Conservation (phyloP, 495 filamentous ascomycete species). For the Penicillium alfredii region DNA sequence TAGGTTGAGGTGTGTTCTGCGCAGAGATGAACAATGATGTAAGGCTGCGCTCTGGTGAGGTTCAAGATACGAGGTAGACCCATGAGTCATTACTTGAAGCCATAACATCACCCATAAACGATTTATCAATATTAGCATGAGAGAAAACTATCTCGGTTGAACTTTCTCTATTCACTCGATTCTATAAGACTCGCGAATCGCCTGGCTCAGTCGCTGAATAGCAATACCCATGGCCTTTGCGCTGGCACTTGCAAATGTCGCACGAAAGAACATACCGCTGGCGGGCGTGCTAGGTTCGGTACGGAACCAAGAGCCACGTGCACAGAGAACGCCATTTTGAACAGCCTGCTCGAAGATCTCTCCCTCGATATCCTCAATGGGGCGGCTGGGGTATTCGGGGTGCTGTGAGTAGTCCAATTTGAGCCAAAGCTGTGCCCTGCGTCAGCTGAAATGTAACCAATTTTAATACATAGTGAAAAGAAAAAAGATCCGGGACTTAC, state of each 20-base stretch:
- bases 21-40: no score
- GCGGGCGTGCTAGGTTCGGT: constrained; percentile 1
- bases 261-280: constrained; percentile 2
- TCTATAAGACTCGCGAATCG: neutral
- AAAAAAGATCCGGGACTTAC: no score
- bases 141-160: no score
- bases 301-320: constrained; percentile 2
- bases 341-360: constrained; percentile 2
- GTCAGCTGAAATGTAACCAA: neutral
- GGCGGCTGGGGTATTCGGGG: neutral
- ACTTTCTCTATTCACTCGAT: constrained; percentile 5
- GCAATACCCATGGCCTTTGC: neutral
- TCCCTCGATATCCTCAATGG: constrained; percentile 1
- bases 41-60: no score
- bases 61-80: no score
- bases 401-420: constrained; percentile 1
- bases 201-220: constrained; percentile 1
- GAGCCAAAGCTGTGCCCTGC: constrained; percentile 1
- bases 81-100: no score
- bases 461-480: neutral
- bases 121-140: no score
- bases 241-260: constrained; percentile 2
- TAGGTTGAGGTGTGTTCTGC: no score
- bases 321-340: neutral
- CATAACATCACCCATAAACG: no score